These are phyloP conservation scores for Aspergillus piperis DNA, from an alignment of 2,329 filamentous ascomycete genomes.

Conservation along the genomic window DNA sequence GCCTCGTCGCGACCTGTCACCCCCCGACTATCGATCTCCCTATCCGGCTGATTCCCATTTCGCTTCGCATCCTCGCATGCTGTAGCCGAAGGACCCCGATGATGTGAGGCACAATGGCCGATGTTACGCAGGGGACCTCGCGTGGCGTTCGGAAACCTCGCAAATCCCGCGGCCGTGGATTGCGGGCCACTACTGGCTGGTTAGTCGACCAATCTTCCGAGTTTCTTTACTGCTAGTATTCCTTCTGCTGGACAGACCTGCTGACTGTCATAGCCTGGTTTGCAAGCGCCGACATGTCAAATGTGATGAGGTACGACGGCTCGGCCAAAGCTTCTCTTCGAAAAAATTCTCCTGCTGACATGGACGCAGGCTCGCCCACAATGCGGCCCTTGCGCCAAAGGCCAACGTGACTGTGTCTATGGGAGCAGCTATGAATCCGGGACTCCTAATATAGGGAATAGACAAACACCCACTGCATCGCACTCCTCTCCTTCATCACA, in stretches of 20 bases:
- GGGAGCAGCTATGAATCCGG: neutral
- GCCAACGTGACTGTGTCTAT: conserved; percentile 29
- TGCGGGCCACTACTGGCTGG: conserved; percentile 34
- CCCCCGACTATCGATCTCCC: neutral
- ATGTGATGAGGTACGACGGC: conserved; percentile 29
- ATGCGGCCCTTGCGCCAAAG: conserved; percentile 32
- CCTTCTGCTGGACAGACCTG: neutral
- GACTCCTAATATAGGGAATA: neutral
- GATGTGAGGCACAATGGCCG: conserved; percentile 12
- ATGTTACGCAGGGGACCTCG: conserved; percentile 10
- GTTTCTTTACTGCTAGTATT: conserved; percentile 5
- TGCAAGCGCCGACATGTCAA: conserved; percentile 35
- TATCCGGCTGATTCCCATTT: neutral
- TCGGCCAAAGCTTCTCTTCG: neutral
- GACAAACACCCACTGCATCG: neutral
- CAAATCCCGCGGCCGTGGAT: conserved; percentile 31
- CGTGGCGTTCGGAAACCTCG: conserved; percentile 19
- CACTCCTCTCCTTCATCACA: neutral
- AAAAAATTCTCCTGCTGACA: neutral
- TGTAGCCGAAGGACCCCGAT: neutral
- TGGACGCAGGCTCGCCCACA: conserved; percentile 24
- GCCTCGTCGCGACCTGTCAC: conserved; percentile 13
- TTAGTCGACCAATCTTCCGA: conserved; percentile 16
- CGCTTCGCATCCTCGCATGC: neutral
- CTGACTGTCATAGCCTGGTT: conserved; percentile 22